Evolutionary conservation across 768 basidiomycete species (phyloP), one percentile per base, ranked within the genome.

Genomic region (Rubroboletus satanas): DNA sequence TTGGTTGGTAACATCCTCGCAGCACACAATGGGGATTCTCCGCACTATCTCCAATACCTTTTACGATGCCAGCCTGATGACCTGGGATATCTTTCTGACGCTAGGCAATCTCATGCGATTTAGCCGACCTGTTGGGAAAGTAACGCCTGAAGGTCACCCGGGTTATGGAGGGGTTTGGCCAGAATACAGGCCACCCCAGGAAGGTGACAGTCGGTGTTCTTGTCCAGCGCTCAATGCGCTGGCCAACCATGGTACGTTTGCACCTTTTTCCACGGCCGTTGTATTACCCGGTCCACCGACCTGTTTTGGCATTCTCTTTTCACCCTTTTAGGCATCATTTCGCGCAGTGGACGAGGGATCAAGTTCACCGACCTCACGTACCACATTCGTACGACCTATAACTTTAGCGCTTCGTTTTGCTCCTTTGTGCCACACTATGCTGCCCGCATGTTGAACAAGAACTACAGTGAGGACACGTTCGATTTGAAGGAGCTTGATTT

Each of bases 211-310:
- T 62, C 75, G 90, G 3, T 81, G 81, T 57, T 80, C 84, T 1
- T 91, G 89, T 59, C 89, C 89, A 1, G 88, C 80, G 12, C 66
- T 92, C 55, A 92, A 93, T 60, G 85, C 87, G 0, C 75, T 93
- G 81, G 88, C 90, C 7, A 92, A 92, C 66, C 90, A 92, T 56
- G 90, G 90, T 90, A 38, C n/a, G 62, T 59, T 41, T 17, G 15
- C 18, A n/a, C 32, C n/a, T 36, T 17, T 2, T 1, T 28, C 31
- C 17, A 28, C n/a, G 31, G 12, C 6, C 28, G 4, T 33, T 12
- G 2, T 14, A 2, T 14, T 12, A 14, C 11, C 15, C 17, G 5
- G 31, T 3, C 21, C 26, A 41, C 15, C 29, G 11, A 29, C 29
- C 4, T 8, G 10, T 36, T 44, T 38, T 21, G 5, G 31, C 9